Conservation (phyloP, 495 filamentous ascomycete species). For the Geopyxis carbonaria region DNA sequence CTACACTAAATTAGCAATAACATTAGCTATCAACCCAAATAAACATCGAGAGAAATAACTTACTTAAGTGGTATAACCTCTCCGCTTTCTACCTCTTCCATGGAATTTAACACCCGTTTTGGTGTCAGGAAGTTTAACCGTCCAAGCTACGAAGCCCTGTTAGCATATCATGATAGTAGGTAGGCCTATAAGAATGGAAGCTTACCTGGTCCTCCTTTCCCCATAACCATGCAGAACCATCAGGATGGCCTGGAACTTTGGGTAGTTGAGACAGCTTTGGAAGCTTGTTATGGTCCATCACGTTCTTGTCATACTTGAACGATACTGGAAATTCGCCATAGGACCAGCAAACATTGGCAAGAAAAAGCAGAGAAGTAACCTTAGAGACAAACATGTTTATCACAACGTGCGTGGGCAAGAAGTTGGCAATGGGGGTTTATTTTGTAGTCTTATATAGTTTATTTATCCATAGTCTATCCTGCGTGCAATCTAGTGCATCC, state of each 20-base stretch:
- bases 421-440: too few relatives aligned
- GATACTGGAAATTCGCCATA: too few relatives aligned
- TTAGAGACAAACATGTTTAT: too few relatives aligned
- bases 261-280: constrained; percentile 1
- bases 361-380: too few relatives aligned
- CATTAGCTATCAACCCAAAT: background rate
- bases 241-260: constrained; percentile 13
- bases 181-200: too few relatives aligned
- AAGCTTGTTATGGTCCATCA: background rate
- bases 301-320: constrained; percentile 6
- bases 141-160: constrained; percentile 26
- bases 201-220: constrained; percentile 39
- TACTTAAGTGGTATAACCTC: constrained; percentile 45
- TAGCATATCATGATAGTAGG: background rate
- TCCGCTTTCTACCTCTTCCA: constrained; percentile 36
- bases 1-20: too few relatives aligned
- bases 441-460: too few relatives aligned
- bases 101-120: constrained; percentile 35
- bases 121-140: constrained; percentile 44
- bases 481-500: too few relatives aligned
- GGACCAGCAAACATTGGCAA: too few relatives aligned
- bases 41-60: constrained; percentile 1
- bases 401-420: too few relatives aligned
- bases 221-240: constrained; percentile 46
- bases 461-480: too few relatives aligned